Evolutionary conservation across 2,329 filamentous ascomycete genomes (phyloP).

Genomic region (Diaporthe sp.): DNA sequence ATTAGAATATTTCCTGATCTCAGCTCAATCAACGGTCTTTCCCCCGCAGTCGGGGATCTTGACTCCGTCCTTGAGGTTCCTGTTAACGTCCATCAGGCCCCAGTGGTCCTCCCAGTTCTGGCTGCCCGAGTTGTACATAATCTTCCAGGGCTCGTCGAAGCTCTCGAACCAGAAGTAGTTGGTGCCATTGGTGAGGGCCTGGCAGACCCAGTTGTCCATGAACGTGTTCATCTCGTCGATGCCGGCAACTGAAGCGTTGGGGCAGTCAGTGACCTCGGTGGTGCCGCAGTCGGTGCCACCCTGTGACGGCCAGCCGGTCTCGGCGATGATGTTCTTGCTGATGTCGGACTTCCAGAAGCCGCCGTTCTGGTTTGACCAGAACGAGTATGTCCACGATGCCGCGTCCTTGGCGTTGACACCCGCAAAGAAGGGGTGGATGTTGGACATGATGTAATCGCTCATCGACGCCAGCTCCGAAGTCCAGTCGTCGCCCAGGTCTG

Average conservation of each 20-base stretch:
- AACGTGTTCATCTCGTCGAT: conserved; percentile 88
- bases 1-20: neutral
- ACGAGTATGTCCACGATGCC: conserved; percentile 84
- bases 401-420: conserved; percentile 79
- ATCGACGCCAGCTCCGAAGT: conserved; percentile 74
- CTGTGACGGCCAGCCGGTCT: conserved; percentile 90
- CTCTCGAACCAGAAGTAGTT: conserved; percentile 98
- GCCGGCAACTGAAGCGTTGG: conserved; percentile 80
- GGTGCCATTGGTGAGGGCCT: conserved; percentile 83
- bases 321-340: conserved; percentile 83
- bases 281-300: conserved; percentile 85
- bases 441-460: conserved; percentile 94
- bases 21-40: conserved; percentile 66
- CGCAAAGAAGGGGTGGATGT: conserved; percentile 96
- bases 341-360: conserved; percentile 73
- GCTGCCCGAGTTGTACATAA: conserved; percentile 74
- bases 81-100: conserved; percentile 89
- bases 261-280: conserved; percentile 66
- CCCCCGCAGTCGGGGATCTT: conserved; percentile 90
- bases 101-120: conserved; percentile 95
- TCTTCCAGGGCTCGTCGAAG: conserved; percentile 98
- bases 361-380: conserved; percentile 82
- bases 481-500: conserved; percentile 93
- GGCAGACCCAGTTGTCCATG: conserved; percentile 88
- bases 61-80: conserved; percentile 86